Percentiles rank a stretch among this genome's conserved stretches.
These are phyloP conservation scores for Chaetomium tenue DNA, from an alignment of 495 filamentous ascomycete species.

Conservation along the genomic window DNA sequence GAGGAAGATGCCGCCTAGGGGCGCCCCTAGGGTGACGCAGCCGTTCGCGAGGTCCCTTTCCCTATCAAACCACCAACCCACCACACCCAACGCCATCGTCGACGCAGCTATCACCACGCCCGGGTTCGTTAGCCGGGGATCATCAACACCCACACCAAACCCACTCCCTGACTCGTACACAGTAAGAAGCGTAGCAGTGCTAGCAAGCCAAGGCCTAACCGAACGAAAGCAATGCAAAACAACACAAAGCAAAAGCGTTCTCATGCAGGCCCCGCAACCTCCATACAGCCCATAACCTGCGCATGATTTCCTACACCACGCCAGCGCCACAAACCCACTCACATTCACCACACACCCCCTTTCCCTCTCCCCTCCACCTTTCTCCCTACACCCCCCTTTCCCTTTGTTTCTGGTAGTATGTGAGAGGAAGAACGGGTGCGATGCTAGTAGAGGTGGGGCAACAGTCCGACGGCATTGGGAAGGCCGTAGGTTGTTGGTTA, in stretches of 20 bases:
- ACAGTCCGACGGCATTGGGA: slow-evolving; percentile 33
- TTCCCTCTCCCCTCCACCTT: background rate
- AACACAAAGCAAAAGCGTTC: too few relatives aligned
- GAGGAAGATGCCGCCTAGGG: slow-evolving; percentile 37
- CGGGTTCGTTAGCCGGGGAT: slow-evolving; percentile 6
- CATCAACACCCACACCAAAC: too few relatives aligned
- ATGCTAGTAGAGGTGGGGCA: slow-evolving; percentile 35
- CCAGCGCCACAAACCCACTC: slow-evolving; percentile 31
- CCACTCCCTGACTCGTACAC: background rate
- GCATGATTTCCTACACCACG: slow-evolving; percentile 30
- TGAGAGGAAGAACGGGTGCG: background rate
- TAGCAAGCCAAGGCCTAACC: too few relatives aligned
- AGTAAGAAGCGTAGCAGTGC: too few relatives aligned
- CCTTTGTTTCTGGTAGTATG: too few relatives aligned
- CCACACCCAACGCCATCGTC: slow-evolving; percentile 29
- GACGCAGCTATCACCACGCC: slow-evolving; percentile 24
- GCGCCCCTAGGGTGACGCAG: slow-evolving; percentile 31
- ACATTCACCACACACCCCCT: slow-evolving; percentile 23
- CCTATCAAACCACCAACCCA: slow-evolving; percentile 34
- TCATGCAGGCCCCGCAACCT: slow-evolving; percentile 29
- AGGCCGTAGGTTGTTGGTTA: slow-evolving; percentile 37
- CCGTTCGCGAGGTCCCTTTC: slow-evolving; percentile 29
- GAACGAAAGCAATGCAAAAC: too few relatives aligned
- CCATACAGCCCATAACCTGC: slow-evolving; percentile 33
- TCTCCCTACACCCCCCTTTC: background rate